Percentiles rank a stretch among this genome's conserved stretches.
These are phyloP conservation scores for Voacanga thouarsii DNA, from an alignment of 257 asterid species.

Conservation along the genomic window DNA sequence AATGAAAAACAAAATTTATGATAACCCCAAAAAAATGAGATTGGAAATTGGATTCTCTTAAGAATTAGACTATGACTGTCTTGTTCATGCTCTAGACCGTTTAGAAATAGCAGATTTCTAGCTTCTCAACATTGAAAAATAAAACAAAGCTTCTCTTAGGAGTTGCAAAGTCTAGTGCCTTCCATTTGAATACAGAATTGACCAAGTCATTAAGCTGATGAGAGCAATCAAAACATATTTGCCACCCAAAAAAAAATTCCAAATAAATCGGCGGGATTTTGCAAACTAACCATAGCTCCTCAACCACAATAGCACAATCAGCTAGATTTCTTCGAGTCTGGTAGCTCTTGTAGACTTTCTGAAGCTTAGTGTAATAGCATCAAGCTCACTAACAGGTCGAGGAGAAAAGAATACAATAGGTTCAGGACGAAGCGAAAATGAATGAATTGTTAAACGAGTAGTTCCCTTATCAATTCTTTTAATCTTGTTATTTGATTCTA, in stretches of 20 bases:
- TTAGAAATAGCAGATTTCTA: conserved; percentile 84
- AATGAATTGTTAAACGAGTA: neutral
- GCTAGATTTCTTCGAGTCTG: conserved; percentile 87
- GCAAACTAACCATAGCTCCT: conserved; percentile 82
- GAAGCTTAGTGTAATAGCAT: conserved; percentile 89
- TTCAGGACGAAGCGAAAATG: conserved; percentile 53
- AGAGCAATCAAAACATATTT: neutral
- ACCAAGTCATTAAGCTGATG: conserved; percentile 17
- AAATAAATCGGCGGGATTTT: neutral
- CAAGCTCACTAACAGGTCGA: conserved; percentile 70
- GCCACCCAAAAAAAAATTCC: neutral
- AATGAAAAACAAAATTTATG: neutral
- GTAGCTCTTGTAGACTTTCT: conserved; percentile 90
- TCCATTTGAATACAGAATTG: conserved; percentile 61
- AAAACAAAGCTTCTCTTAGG: conserved; percentile 75
- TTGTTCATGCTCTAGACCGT: conserved; percentile 91
- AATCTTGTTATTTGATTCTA: conserved; percentile 20
- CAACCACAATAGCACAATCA: conserved; percentile 94
- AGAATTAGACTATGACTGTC: conserved; percentile 67
- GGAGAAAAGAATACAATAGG: conserved; percentile 67
- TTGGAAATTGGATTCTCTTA: neutral
- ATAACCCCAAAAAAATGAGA: neutral
- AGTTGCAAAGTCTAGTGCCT: conserved; percentile 85
- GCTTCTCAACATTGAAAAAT: conserved; percentile 73
- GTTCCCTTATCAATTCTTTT: neutral